Evolutionary conservation across 495 filamentous ascomycete species (phyloP).

Genomic region (Penicillium antarcticum): DNA sequence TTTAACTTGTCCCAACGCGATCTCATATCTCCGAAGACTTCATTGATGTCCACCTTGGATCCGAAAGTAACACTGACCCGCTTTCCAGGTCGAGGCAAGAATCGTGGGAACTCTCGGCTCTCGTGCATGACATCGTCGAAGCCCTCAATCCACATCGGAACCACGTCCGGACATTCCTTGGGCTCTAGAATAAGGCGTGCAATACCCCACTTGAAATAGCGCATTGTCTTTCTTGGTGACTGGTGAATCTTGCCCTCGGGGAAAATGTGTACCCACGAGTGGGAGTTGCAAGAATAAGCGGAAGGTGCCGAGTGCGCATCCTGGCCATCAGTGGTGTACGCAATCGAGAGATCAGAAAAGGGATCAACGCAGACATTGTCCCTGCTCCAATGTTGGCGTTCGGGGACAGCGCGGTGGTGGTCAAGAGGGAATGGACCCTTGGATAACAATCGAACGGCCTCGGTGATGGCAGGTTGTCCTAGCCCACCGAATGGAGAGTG

Average conservation of each 20-base stretch:
- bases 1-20: conserved; percentile 65
- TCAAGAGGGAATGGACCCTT: conserved; percentile 52
- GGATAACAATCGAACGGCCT: conserved; percentile 81
- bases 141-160: conserved; percentile 95
- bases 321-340: conserved; percentile 48
- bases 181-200: conserved; percentile 85
- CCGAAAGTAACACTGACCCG: conserved; percentile 70
- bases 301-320: conserved; percentile 56
- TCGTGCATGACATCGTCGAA: conserved; percentile 84
- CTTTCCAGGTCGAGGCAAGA: conserved; percentile 72
- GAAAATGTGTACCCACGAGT: conserved; percentile 91
- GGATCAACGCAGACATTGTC: conserved; percentile 47
- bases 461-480: conserved; percentile 84
- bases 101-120: conserved; percentile 71
- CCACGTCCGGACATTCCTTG: conserved; percentile 73
- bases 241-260: conserved; percentile 94
- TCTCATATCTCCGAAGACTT: conserved; percentile 61
- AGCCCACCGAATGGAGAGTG: conserved; percentile 69
- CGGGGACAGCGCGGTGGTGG: conserved; percentile 33
- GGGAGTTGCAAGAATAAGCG: conserved; percentile 58
- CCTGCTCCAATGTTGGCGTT: conserved; percentile 35
- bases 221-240: conserved; percentile 70
- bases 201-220: conserved; percentile 97
- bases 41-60: conserved; percentile 47
- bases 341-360: conserved; percentile 45